These are phyloP conservation scores for Acrocalymma vagum DNA, from an alignment of 2,329 filamentous ascomycete species.

Conservation along the genomic window DNA sequence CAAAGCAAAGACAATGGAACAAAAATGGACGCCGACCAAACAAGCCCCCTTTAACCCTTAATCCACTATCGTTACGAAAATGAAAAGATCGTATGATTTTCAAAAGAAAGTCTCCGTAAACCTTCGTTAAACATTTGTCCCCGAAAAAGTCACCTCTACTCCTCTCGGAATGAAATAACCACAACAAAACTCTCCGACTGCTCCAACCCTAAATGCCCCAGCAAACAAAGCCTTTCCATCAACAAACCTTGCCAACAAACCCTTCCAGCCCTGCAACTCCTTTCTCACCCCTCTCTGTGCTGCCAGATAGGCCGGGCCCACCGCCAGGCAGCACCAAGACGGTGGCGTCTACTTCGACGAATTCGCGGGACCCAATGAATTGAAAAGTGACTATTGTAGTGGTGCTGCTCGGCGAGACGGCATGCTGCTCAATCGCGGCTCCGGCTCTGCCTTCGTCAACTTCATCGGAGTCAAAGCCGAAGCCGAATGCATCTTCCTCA, in stretches of 20 bases:
- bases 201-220: too few species aligned
- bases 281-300: slow-evolving; percentile 59
- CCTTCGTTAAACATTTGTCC: too few species aligned
- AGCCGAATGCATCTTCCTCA: slow-evolving; percentile 62
- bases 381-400: slow-evolving; percentile 69
- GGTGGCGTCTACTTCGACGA: slow-evolving; percentile 75
- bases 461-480: slow-evolving; percentile 57
- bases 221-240: too few species aligned
- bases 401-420: slow-evolving; percentile 38
- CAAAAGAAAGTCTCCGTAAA: too few species aligned
- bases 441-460: slow-evolving; percentile 57
- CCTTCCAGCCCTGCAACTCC: slow-evolving; percentile 71
- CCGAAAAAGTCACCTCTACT: too few species aligned
- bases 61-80: too few species aligned
- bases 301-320: slow-evolving; percentile 66
- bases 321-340: slow-evolving; percentile 77
- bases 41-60: too few species aligned
- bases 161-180: too few species aligned
- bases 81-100: too few species aligned
- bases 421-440: slow-evolving; percentile 21
- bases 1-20: too few species aligned
- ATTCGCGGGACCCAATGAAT: slow-evolving; percentile 74
- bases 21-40: too few species aligned
- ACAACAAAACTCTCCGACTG: too few species aligned
- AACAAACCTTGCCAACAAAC: slow-evolving; percentile 74